Evolutionary conservation across 140 eudicot species (phyloP), one percentile per base, ranked within the genome.

Genomic region (Bidens hawaiensis): DNA sequence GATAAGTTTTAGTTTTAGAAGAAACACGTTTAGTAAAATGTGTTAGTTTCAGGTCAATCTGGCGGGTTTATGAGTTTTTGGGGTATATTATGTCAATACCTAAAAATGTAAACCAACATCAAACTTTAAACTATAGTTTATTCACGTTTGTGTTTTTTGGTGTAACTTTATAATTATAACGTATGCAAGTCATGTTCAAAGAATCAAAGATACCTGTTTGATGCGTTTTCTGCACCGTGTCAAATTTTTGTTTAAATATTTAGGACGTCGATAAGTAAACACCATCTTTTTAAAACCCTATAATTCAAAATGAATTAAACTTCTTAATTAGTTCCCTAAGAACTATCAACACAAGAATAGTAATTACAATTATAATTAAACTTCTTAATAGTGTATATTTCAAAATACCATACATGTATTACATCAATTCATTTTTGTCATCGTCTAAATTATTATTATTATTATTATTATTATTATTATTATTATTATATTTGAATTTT

Each of bases 401-500:
- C 5, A 58, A 33, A 17, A 18, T 8, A 31, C n/a, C n/a, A n/a
- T n/a, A 33, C 11, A 57, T 57, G 18, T 17, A 23, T 9, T 16
- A 2, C 7, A 14, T 2, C 15, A 12, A 27, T n/a, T 55, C n/a
- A n/a, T 8, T n/a, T 28, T 58, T 17, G 27, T 31, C 47, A 11
- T 4, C 0, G 4, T 17, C 19, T 11, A 34, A 58, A 58, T n/a
- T n/a, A n/a, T n/a, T n/a, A 48, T 17, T 27, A 63, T 4, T 17
- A 57, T 57, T 30, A 30, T 6, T 15, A 66, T n/a, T n/a, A n/a
- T n/a, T n/a, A n/a, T n/a, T n/a, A n/a, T n/a, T n/a, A n/a, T 4
- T 12, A 54, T 30, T 72, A 22, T 56, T 65, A 65, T 73, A 38
- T 12, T 63, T 30, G 52, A 59, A 74, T 34, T 1, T 27, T 28